Conservation (phyloP, 1,284 basidiomycete genomes). For the Ustilago hordei region DNA sequence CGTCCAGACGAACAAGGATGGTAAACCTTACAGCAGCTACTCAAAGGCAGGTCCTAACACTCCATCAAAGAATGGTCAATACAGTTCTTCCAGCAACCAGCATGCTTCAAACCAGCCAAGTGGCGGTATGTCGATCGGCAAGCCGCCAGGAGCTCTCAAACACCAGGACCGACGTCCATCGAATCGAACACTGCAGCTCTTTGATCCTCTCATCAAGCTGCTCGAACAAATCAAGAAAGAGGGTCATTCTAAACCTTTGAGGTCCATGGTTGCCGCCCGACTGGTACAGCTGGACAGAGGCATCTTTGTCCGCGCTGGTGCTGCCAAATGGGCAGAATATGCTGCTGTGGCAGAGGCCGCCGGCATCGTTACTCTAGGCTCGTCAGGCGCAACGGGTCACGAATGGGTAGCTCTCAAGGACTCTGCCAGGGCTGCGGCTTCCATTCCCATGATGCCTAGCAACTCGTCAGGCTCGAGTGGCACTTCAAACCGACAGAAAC, state of each 20-base stretch:
- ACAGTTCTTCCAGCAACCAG: slow-evolving; percentile 3
- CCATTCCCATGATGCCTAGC: slow-evolving; percentile 28
- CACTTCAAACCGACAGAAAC: slow-evolving; percentile 30
- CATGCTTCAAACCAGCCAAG: neutral
- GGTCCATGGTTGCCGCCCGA: slow-evolving; percentile 47
- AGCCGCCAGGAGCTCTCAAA: slow-evolving; percentile 28
- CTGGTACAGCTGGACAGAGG: slow-evolving; percentile 39
- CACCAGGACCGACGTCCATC: slow-evolving; percentile 42
- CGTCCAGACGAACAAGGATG: slow-evolving; percentile 46
- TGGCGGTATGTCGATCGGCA: slow-evolving; percentile 12
- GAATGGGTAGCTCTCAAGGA: slow-evolving; percentile 60
- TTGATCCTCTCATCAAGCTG: slow-evolving; percentile 52
- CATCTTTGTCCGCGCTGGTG: slow-evolving; percentile 56
- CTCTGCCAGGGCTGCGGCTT: slow-evolving; percentile 19
- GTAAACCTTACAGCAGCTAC: slow-evolving; percentile 50
- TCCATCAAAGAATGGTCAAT: slow-evolving; percentile 22
- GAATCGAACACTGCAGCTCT: slow-evolving; percentile 43
- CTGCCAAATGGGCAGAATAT: slow-evolving; percentile 58
- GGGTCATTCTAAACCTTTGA: slow-evolving; percentile 52
- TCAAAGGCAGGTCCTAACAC: slow-evolving; percentile 21
- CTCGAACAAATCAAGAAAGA: slow-evolving; percentile 55
- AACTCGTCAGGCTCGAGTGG: slow-evolving; percentile 17
- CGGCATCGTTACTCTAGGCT: slow-evolving; percentile 55
- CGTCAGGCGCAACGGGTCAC: slow-evolving; percentile 37
- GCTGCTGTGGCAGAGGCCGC: slow-evolving; percentile 60